Conservation (phyloP, 495 filamentous ascomycete genomes). For the Trichocladium antarcticum region DNA sequence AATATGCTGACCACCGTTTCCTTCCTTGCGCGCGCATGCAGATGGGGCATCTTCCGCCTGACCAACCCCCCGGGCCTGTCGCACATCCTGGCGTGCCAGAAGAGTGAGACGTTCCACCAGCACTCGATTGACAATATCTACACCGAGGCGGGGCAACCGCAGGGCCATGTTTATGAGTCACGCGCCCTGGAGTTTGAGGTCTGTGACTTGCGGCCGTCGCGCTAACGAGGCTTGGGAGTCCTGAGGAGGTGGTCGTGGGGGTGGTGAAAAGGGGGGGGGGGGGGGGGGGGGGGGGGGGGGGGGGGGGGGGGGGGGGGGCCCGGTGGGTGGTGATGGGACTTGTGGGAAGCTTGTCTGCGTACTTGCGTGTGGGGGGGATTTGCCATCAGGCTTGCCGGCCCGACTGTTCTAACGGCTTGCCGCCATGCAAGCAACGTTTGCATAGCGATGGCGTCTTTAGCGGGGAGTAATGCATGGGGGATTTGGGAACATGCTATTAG, state of each 20-base stretch:
- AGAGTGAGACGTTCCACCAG: slow-evolving; percentile 71
- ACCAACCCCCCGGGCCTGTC: slow-evolving; percentile 85
- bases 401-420: too few relatives aligned
- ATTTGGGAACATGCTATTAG: background rate
- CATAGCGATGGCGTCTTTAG: slow-evolving; percentile 9
- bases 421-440: background rate
- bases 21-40: slow-evolving; percentile 21
- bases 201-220: slow-evolving; percentile 15
- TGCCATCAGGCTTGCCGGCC: too few relatives aligned
- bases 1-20: background rate
- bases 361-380: too few relatives aligned
- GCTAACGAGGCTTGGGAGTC: background rate
- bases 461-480: background rate
- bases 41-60: slow-evolving; percentile 85
- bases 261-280: background rate
- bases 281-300: background rate
- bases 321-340: too few relatives aligned
- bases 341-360: too few relatives aligned
- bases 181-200: slow-evolving; percentile 19
- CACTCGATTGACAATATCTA: slow-evolving; percentile 56
- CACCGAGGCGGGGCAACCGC: slow-evolving; percentile 61
- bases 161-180: slow-evolving; percentile 74
- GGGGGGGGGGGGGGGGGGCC: background rate
- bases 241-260: too few relatives aligned
- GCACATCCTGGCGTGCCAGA: slow-evolving; percentile 62